These are phyloP conservation scores for Eutrema salsugineum DNA, from an alignment of 441 rosid genomes.

Conservation along the genomic window DNA sequence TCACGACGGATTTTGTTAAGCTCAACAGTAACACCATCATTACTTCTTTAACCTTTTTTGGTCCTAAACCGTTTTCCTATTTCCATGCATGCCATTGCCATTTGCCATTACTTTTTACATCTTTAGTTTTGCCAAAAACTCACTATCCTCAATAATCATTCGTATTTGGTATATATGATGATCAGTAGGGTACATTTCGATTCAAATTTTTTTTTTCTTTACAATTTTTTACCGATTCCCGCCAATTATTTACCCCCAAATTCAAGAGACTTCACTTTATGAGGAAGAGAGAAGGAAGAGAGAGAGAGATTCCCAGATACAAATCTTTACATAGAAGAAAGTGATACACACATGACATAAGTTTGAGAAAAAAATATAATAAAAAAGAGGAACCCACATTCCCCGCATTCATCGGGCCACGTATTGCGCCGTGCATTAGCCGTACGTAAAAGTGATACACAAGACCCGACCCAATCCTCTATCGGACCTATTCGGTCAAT, in stretches of 20 bases:
- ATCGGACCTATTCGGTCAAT: constrained; percentile 25
- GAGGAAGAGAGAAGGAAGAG: neutral
- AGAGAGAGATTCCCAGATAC: neutral
- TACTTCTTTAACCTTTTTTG: neutral
- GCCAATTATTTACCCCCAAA: constrained; percentile 6
- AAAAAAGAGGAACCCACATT: neutral
- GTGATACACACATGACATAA: neutral
- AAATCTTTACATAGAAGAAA: neutral
- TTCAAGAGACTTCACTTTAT: constrained; percentile 5
- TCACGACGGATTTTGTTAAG: constrained; percentile 9
- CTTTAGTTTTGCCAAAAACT: neutral
- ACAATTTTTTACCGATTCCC: neutral
- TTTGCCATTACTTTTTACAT: neutral
- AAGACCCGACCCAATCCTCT: neutral
- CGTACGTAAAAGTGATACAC: constrained; percentile 25
- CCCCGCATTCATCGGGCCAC: constrained; percentile 40
- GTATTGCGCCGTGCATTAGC: constrained; percentile 38
- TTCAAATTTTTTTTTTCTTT: neutral
- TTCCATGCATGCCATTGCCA: constrained; percentile 3
- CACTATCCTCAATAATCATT: neutral
- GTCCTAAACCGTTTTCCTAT: neutral
- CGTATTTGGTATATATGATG: neutral
- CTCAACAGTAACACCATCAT: constrained; percentile 14
- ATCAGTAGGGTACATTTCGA: neutral
- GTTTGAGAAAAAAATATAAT: neutral